phyloP scores from a whole-genome alignment of 306 rosid genomes.

The Macrotyloma uniflorum region DNA sequence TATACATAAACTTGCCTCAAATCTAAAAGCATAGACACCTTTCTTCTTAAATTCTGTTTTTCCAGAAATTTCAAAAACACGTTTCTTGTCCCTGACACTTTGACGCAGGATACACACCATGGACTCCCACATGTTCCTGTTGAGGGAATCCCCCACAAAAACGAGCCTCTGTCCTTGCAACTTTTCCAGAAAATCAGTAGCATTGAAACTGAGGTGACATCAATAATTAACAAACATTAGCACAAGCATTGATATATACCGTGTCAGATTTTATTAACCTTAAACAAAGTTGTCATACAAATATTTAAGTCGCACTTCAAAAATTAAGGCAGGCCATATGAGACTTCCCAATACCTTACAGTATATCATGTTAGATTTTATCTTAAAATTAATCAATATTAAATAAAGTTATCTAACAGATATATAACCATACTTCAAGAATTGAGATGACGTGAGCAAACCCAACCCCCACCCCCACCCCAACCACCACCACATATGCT shows the following conservation, averaged over 20 bases:
- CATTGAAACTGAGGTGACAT: constrained; percentile 68
- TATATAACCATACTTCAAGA: too few relatives aligned
- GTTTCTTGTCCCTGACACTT: constrained; percentile 57
- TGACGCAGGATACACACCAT: constrained; percentile 83
- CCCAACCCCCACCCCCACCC: too few relatives aligned
- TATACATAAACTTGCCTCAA: constrained; percentile 75
- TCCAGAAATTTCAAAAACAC: constrained; percentile 82
- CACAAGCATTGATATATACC: not conserved
- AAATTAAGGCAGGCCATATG: too few relatives aligned
- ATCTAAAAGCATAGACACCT: constrained; percentile 77
- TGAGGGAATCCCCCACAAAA: constrained; percentile 94
- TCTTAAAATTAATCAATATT: too few relatives aligned
- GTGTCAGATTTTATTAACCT: too few relatives aligned
- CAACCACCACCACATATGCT: too few relatives aligned
- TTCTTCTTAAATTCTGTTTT: constrained; percentile 81
- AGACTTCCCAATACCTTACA: too few relatives aligned
- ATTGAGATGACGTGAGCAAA: too few relatives aligned
- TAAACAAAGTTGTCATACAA: too few relatives aligned
- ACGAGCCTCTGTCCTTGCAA: constrained; percentile 78
- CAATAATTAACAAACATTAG: constrained; percentile 34
- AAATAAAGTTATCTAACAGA: too few relatives aligned
- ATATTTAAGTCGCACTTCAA: too few relatives aligned
- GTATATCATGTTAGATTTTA: too few relatives aligned
- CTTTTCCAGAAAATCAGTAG: constrained; percentile 83
- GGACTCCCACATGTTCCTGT: constrained; percentile 98